phyloP scores from a whole-genome alignment of 2,329 filamentous ascomycete genomes.

The Fusarium mangiferae region DNA sequence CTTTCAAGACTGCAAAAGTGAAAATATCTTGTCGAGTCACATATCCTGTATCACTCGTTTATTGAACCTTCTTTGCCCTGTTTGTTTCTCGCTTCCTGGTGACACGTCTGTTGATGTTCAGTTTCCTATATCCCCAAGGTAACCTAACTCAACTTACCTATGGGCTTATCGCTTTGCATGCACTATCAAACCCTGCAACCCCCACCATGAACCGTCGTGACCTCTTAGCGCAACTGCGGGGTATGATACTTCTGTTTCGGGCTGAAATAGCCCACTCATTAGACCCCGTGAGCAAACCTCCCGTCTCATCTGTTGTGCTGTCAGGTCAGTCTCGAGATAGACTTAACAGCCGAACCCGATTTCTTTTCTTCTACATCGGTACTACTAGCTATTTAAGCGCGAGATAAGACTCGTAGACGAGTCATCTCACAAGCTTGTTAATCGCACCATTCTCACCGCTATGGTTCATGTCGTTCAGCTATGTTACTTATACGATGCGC shows the following conservation, averaged over 20 bases:
- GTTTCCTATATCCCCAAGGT: not conserved
- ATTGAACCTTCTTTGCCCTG: not conserved
- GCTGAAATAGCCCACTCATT: slow-evolving; percentile 29
- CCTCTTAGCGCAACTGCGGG: slow-evolving; percentile 39
- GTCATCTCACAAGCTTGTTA: not conserved
- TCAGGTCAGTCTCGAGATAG: slow-evolving; percentile 18
- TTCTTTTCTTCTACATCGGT: not conserved
- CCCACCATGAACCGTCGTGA: slow-evolving; percentile 38
- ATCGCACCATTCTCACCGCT: slow-evolving; percentile 19
- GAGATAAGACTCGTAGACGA: not conserved
- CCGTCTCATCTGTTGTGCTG: slow-evolving; percentile 4
- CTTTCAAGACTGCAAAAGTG: not conserved
- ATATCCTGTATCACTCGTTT: not conserved
- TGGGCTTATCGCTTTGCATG: slow-evolving; percentile 36
- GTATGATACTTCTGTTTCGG: slow-evolving; percentile 34
- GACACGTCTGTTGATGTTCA: not conserved
- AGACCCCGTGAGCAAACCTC: slow-evolving; percentile 39
- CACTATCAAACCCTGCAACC: slow-evolving; percentile 34
- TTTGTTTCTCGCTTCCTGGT: not conserved
- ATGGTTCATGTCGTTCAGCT: not conserved
- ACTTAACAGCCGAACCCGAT: slow-evolving; percentile 21
- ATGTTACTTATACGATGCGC: not conserved
- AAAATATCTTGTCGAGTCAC: not conserved
- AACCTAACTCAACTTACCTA: not conserved
- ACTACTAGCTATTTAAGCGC: not conserved